Conservation (phyloP, 305 asterid genomes). For the Lippia alba region DNA sequence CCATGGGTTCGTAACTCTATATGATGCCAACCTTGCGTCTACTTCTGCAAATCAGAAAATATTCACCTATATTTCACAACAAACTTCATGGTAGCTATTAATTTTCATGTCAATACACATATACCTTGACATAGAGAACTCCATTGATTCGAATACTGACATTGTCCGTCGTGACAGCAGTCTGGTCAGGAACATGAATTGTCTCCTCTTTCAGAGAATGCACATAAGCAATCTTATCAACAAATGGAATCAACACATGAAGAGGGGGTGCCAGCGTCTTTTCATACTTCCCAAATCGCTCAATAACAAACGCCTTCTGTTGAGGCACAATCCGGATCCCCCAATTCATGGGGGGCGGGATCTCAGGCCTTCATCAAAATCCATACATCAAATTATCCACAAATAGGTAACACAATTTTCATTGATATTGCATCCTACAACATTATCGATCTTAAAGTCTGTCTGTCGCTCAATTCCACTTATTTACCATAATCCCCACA, state of each 20-base stretch:
- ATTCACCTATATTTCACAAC: not conserved
- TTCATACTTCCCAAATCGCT: constrained; percentile 83
- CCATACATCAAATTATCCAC: constrained; percentile 9
- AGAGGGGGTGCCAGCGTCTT: constrained; percentile 88
- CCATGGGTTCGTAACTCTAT: constrained; percentile 89
- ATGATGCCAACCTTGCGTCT: constrained; percentile 90
- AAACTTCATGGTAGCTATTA: constrained; percentile 9
- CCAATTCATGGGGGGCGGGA: constrained; percentile 79
- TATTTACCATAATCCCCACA: constrained; percentile 4
- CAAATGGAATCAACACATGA: constrained; percentile 79
- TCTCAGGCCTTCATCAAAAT: constrained; percentile 53
- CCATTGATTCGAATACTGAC: constrained; percentile 85
- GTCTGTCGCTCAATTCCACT: constrained; percentile 8
- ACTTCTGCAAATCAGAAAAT: constrained; percentile 34
- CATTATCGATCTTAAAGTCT: not conserved
- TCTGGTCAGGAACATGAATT: constrained; percentile 76
- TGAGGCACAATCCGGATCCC: constrained; percentile 92
- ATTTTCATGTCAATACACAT: constrained; percentile 25
- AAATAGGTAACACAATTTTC: not conserved
- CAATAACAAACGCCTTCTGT: constrained; percentile 78
- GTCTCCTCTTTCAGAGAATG: constrained; percentile 93
- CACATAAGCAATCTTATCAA: constrained; percentile 83
- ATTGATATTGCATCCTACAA: constrained; percentile 21
- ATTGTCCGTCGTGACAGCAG: constrained; percentile 93
- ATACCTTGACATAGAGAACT: constrained; percentile 83